Conservation (phyloP, 106 monocot genomes). For the Vanilla planifolia region DNA sequence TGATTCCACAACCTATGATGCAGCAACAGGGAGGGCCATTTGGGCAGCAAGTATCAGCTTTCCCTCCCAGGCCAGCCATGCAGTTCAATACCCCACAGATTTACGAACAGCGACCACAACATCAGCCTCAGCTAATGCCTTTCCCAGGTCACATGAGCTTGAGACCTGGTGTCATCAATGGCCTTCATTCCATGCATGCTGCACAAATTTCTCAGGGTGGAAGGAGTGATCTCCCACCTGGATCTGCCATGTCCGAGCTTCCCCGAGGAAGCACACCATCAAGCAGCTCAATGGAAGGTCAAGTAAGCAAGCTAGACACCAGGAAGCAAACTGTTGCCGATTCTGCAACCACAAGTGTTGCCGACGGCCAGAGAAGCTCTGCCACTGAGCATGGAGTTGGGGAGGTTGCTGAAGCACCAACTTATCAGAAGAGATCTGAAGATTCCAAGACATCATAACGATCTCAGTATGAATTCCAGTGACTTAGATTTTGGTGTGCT, state of each 20-base stretch:
- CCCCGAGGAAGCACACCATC: conserved; percentile 4
- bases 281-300: conserved; percentile 15
- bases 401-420: conserved; percentile 14
- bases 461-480: not conserved
- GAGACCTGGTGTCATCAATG: conserved; percentile 47
- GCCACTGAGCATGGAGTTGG: conserved; percentile 24
- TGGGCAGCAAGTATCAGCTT: conserved; percentile 43
- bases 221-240: conserved; percentile 8
- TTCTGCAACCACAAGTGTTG: not conserved
- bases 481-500: too few species aligned
- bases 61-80: conserved; percentile 35
- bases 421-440: conserved; percentile 15
- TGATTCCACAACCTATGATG: conserved; percentile 41
- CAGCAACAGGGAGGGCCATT: conserved; percentile 47
- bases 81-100: conserved; percentile 44
- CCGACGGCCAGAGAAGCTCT: conserved; percentile 32
- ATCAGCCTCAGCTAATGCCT: conserved; percentile 24
- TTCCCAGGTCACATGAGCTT: conserved; percentile 42
- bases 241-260: conserved; percentile 3
- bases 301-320: conserved; percentile 26
- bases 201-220: conserved; percentile 21
- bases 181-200: conserved; percentile 29
- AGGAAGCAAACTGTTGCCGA: not conserved
- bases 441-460: conserved; percentile 15
- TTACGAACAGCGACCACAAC: conserved; percentile 38